phyloP scores from a whole-genome alignment of 2,329 filamentous ascomycete genomes.

The Metarhizium guizhouense region DNA sequence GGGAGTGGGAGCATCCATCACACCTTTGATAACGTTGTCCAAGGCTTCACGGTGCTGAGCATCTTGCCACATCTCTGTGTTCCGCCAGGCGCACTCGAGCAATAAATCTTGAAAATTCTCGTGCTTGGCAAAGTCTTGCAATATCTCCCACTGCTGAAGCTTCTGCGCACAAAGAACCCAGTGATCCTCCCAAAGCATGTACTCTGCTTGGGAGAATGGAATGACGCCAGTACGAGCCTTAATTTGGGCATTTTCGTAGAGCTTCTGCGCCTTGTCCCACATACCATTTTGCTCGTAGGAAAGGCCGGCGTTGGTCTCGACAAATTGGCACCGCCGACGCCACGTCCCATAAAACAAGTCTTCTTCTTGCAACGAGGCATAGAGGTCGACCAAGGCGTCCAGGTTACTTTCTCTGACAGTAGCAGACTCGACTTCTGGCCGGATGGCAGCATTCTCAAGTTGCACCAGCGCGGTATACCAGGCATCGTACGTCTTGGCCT shows the following conservation, averaged over 20 bases:
- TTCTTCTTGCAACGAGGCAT: constrained; percentile 83
- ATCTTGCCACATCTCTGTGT: constrained; percentile 89
- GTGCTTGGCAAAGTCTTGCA: constrained; percentile 96
- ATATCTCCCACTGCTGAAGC: constrained; percentile 96
- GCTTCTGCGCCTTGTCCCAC: constrained; percentile 97
- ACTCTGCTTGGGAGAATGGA: constrained; percentile 92
- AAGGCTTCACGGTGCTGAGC: constrained; percentile 80
- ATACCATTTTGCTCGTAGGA: constrained; percentile 98
- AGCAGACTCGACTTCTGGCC: constrained; percentile 74
- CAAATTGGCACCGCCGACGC: constrained; percentile 88
- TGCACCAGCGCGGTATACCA: constrained; percentile 95
- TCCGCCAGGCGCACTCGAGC: constrained; percentile 90
- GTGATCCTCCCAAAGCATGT: constrained; percentile 99
- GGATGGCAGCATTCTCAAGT: constrained; percentile 81
- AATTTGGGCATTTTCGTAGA: constrained; percentile 94
- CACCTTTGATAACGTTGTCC: constrained; percentile 88
- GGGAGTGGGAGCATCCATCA: constrained; percentile 94
- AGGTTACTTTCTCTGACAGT: constrained; percentile 87
- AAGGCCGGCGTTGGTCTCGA: constrained; percentile 93
- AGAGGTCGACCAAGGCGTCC: constrained; percentile 90
- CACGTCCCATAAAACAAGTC: constrained; percentile 97
- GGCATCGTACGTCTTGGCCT: constrained; percentile 86
- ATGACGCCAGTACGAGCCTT: constrained; percentile 95
- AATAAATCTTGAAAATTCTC: constrained; percentile 97
- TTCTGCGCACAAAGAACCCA: constrained; percentile 98